Evolutionary conservation across 139 green algal genomes (phyloP), one percentile per base, ranked within the genome.

Genomic region (Astrephomene gubernaculifera): DNA sequence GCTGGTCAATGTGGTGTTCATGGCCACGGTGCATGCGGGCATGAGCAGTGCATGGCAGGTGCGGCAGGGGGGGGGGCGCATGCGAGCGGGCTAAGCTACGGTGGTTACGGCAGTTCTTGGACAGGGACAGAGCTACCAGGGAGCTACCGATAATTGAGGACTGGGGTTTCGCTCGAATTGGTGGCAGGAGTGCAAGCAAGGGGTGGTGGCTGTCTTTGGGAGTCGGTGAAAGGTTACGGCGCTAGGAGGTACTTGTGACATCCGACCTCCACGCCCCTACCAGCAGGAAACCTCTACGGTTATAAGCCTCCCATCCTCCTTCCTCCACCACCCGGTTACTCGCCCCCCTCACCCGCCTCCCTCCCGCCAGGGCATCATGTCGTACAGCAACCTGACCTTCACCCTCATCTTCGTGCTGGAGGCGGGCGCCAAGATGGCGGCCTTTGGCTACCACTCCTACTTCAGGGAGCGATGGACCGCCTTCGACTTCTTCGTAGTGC

Each of bases 401-500:
- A 94, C 92, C 0, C 54, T 29, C 25, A 82, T 97, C n/a, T 97
- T 94, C 85, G 45, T 80, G 2, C 0, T 92, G 38, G 94, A 97
- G 82, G 90, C 88, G 19, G 29, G 78, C 7, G 14, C 92, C 25
- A 96, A 95, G 90, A n/a, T 94, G 0, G 43, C 85, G 0, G 93
- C 84, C 1, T 64, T 95, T 12, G 87, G 87, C 36, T 53, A 33
- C 4, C 33, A 27, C 1, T 3, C 4, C 45, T 80, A 80, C 71
- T 45, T 80, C 27, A 45, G 71, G 1, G 71, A 80, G 31, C 31
- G 31, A 2, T 80, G 71, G 94, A 95, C 95, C 87, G 69, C 71
- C 24, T 96, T 96, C 74, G 95, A 96, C 63, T 90, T 95, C 65
- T 63, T 90, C n/a, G 90, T 96, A 6, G 90, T 94, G 9, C 24